These are phyloP conservation scores for Calonectria ilicicola DNA, from an alignment of 2,329 filamentous ascomycete genomes.

Conservation along the genomic window DNA sequence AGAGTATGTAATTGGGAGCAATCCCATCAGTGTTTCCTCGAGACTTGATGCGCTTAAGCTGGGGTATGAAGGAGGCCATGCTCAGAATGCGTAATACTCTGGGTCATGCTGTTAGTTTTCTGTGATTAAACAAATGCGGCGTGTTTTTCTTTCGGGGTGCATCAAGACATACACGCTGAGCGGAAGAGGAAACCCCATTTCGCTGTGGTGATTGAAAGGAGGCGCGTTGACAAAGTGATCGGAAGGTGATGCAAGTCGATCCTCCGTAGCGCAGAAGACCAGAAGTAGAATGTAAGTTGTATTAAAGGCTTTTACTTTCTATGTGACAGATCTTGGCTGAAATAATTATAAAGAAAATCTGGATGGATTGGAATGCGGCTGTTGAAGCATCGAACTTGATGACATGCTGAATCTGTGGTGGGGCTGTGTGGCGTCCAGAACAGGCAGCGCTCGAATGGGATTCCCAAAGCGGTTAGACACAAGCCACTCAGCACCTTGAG, in stretches of 20 bases:
- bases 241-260: neutral
- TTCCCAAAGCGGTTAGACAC: neutral
- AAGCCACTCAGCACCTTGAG: no score
- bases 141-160: neutral
- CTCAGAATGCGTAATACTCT: neutral
- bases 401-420: neutral
- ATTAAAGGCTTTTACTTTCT: neutral
- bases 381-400: neutral
- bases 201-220: neutral
- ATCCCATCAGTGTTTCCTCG: neutral
- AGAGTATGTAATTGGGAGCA: neutral
- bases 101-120: neutral
- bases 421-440: neutral
- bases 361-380: neutral
- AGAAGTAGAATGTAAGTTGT: neutral
- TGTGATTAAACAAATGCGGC: neutral
- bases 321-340: neutral
- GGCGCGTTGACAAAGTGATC: neutral
- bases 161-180: neutral
- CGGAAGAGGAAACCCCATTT: neutral
- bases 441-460: neutral
- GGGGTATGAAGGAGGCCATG: neutral
- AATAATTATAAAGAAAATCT: neutral
- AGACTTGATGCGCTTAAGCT: neutral
- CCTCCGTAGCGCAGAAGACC: neutral